Conservation (phyloP, 2,329 filamentous ascomycete genomes). For the Monosporascus sp. region DNA sequence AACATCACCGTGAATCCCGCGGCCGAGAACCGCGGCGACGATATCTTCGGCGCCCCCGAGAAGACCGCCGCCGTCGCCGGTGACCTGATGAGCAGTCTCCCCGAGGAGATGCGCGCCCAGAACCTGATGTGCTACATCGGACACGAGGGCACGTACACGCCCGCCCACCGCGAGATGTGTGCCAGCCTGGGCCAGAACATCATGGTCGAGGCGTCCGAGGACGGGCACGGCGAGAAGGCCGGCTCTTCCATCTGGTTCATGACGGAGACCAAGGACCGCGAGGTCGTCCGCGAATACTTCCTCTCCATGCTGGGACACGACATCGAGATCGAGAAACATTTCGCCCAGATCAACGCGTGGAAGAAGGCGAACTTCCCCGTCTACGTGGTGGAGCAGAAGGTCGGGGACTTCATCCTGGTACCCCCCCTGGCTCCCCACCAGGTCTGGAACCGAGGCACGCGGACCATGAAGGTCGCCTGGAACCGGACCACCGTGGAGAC, state of each 20-base stretch:
- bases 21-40: slow-evolving; percentile 28
- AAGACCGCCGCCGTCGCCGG: slow-evolving; percentile 67
- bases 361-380: slow-evolving; percentile 90
- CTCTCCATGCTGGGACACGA: slow-evolving; percentile 89
- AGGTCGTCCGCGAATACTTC: slow-evolving; percentile 89
- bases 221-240: slow-evolving; percentile 67
- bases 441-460: slow-evolving; percentile 94
- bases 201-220: slow-evolving; percentile 86
- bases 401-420: slow-evolving; percentile 89
- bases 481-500: slow-evolving; percentile 93
- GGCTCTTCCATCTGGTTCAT: slow-evolving; percentile 98
- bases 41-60: slow-evolving; percentile 43
- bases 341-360: slow-evolving; percentile 93
- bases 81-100: slow-evolving; percentile 91
- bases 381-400: slow-evolving; percentile 84
- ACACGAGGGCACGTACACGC: slow-evolving; percentile 95
- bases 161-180: slow-evolving; percentile 95
- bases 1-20: slow-evolving; percentile 43
- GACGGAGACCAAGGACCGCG: slow-evolving; percentile 91
- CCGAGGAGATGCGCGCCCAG: slow-evolving; percentile 80
- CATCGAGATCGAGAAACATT: slow-evolving; percentile 94
- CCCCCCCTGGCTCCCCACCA: slow-evolving; percentile 76
- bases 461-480: slow-evolving; percentile 97
- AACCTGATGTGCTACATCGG: slow-evolving; percentile 99
- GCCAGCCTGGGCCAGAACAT: slow-evolving; percentile 94